These are phyloP conservation scores for Aspergillus tamarii DNA, from an alignment of 2,329 filamentous ascomycete genomes.

Conservation along the genomic window DNA sequence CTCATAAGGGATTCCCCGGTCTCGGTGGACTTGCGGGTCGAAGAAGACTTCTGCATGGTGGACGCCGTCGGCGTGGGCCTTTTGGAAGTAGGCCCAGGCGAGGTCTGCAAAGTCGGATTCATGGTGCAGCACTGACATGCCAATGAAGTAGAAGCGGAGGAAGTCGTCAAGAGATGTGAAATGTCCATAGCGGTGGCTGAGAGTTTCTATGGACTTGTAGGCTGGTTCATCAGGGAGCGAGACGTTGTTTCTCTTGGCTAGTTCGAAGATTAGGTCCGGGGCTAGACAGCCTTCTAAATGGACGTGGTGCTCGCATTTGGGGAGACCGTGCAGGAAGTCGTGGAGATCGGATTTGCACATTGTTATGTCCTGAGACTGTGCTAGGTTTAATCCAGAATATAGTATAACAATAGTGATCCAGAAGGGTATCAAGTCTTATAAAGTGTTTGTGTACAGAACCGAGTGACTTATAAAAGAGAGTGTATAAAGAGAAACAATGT, in stretches of 20 bases:
- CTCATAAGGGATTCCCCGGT: conserved; percentile 64
- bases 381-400: not conserved
- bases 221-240: conserved; percentile 63
- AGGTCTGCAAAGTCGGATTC: conserved; percentile 72
- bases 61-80: conserved; percentile 66
- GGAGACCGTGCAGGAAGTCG: conserved; percentile 65
- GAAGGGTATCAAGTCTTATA: not conserved
- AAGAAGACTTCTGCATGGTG: conserved; percentile 79
- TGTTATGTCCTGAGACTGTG: not conserved
- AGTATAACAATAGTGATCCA: not conserved
- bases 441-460: not conserved
- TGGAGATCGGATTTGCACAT: conserved; percentile 64
- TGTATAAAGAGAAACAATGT: not conserved
- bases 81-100: conserved; percentile 71
- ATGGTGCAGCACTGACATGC: conserved; percentile 69
- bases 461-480: not conserved
- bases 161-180: conserved; percentile 78
- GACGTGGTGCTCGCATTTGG: conserved; percentile 82
- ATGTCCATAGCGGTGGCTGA: conserved; percentile 65
- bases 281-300: conserved; percentile 78
- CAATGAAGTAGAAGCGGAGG: conserved; percentile 76
- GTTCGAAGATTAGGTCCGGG: conserved; percentile 69
- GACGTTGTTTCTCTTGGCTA: conserved; percentile 69
- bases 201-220: conserved; percentile 63
- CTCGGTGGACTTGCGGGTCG: conserved; percentile 75